A percentile compares a stretch with the other conserved stretches of the same genome.
Evolutionary conservation across 257 asterid genomes (phyloP).

Genomic region (Cordia subcordata): DNA sequence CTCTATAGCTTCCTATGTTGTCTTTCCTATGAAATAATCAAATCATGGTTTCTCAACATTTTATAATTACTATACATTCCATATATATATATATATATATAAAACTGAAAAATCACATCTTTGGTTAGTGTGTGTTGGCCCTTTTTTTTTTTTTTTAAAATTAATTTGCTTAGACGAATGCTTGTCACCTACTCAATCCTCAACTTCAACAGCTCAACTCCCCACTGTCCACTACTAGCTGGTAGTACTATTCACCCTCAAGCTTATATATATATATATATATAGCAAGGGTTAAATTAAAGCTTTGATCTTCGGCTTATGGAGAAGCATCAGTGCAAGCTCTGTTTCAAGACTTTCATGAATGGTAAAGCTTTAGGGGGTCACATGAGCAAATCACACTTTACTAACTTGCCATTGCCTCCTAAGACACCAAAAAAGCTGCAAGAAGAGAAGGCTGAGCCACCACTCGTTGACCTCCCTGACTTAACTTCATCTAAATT

Average conservation of each 20-base stretch:
- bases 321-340: constrained; percentile 54
- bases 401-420: constrained; percentile 48
- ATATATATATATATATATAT: neutral
- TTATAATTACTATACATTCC: neutral
- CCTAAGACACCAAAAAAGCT: constrained; percentile 31
- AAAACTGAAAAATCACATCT: neutral
- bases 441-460: constrained; percentile 11
- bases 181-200: constrained; percentile 61
- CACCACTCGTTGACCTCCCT: constrained; percentile 1
- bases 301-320: constrained; percentile 10
- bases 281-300: neutral
- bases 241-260: constrained; percentile 18
- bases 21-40: neutral
- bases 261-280: constrained; percentile 15
- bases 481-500: constrained; percentile 31
- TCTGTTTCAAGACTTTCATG: constrained; percentile 45
- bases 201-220: constrained; percentile 22
- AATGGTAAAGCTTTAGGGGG: constrained; percentile 72
- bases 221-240: constrained; percentile 16
- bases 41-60: neutral
- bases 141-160: too few relatives aligned
- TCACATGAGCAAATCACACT: constrained; percentile 63
- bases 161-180: too few relatives aligned
- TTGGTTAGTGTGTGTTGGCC: constrained; percentile 25
- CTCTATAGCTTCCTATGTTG: neutral